These are phyloP conservation scores for Corinectria fuckeliana DNA, from an alignment of 2,329 filamentous ascomycete species.

Conservation along the genomic window DNA sequence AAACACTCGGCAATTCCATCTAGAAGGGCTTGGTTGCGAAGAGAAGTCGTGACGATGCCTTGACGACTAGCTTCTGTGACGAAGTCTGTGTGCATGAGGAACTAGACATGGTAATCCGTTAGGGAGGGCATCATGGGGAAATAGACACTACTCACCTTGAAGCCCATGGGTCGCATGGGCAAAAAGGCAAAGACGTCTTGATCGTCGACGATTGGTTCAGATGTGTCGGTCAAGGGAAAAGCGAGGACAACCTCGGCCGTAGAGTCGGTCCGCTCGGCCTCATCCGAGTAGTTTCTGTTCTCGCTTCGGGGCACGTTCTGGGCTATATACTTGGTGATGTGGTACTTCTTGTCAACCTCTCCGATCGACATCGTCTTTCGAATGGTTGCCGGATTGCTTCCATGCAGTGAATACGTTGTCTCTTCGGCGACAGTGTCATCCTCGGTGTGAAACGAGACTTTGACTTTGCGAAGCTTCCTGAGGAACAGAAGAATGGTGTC, in stretches of 20 bases:
- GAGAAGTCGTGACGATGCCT: conserved; percentile 47
- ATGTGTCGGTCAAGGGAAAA: conserved; percentile 48
- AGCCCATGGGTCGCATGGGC: conserved; percentile 50
- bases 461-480: conserved; percentile 45
- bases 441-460: conserved; percentile 40
- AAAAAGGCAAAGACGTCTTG: conserved; percentile 56
- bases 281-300: conserved; percentile 41
- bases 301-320: conserved; percentile 43
- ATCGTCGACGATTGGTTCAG: conserved; percentile 43
- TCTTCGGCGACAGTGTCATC: conserved; percentile 2
- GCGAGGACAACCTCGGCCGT: conserved; percentile 51
- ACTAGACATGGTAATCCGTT: conserved; percentile 42
- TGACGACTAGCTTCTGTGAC: conserved; percentile 53
- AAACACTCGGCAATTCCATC: conserved; percentile 18
- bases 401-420: conserved; percentile 20
- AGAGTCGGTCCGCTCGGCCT: conserved; percentile 35
- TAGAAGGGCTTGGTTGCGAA: conserved; percentile 47
- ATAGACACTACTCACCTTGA: conserved; percentile 44
- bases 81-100: conserved; percentile 59
- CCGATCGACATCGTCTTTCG: conserved; percentile 1
- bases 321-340: conserved; percentile 39
- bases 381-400: conserved; percentile 10
- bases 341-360: conserved; percentile 26
- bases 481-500: conserved; percentile 51
- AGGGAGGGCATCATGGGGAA: too few relatives aligned